These are phyloP conservation scores for Hemileia vastatrix DNA, from an alignment of 1,284 basidiomycete species.

Conservation along the genomic window DNA sequence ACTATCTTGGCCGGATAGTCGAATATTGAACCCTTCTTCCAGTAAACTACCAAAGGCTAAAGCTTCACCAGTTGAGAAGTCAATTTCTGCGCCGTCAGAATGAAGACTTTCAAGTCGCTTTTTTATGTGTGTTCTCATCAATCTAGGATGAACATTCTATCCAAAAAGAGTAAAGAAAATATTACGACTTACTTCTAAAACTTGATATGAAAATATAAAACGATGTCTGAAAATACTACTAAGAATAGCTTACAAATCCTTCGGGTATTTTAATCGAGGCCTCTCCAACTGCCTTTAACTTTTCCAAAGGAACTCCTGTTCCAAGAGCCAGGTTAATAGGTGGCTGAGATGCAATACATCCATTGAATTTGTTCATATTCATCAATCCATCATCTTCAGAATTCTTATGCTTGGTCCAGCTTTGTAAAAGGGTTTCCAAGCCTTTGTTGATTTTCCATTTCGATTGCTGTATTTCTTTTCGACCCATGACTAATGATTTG, in stretches of 20 bases:
- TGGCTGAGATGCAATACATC: background rate
- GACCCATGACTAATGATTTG: slow-evolving; percentile 34
- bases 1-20: slow-evolving; percentile 81
- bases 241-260: slow-evolving; percentile 56
- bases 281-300: slow-evolving; percentile 55
- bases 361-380: background rate
- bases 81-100: slow-evolving; percentile 53
- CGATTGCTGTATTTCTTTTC: slow-evolving; percentile 2
- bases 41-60: slow-evolving; percentile 75
- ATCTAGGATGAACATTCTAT: slow-evolving; percentile 63
- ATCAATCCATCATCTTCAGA: background rate
- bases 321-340: slow-evolving; percentile 47
- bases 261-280: slow-evolving; percentile 63
- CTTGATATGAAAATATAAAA: background rate
- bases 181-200: background rate
- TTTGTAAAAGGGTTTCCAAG: slow-evolving; percentile 9
- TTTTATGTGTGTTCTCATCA: slow-evolving; percentile 64
- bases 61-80: slow-evolving; percentile 82
- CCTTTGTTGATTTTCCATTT: slow-evolving; percentile 3
- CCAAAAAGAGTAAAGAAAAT: slow-evolving; percentile 34
- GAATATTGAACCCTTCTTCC: slow-evolving; percentile 64
- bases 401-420: background rate
- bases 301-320: slow-evolving; percentile 57
- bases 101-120: slow-evolving; percentile 63
- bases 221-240: background rate